Conservation (phyloP, 73 alveolate species). For the Stentor coeruleus region DNA sequence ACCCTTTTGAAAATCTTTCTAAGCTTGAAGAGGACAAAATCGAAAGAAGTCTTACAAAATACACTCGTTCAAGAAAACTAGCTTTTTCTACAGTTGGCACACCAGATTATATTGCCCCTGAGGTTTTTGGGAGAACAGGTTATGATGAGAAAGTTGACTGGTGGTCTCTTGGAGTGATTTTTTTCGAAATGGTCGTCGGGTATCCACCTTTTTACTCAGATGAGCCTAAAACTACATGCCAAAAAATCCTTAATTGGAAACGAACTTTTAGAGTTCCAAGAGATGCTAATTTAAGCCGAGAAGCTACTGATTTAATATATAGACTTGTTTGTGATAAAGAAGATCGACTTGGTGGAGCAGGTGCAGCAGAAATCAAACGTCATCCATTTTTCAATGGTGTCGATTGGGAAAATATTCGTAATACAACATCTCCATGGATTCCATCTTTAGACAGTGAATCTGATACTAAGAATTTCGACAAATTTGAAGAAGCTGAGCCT, state of each 20-base stretch:
- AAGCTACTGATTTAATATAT: constrained; percentile 30
- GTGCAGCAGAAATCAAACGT: constrained; percentile 36
- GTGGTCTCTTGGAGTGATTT: constrained; percentile 82
- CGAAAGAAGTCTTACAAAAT: no score
- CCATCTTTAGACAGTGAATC: constrained; percentile 33
- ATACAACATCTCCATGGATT: constrained; percentile 38
- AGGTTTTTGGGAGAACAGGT: constrained; percentile 33
- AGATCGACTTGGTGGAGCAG: constrained; percentile 36
- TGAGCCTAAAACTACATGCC: no score
- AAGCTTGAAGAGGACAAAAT: no score
- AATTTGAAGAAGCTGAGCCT: constrained; percentile 27
- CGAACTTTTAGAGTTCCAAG: constrained; percentile 32
- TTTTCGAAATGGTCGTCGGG: constrained; percentile 75
- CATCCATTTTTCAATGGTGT: constrained; percentile 47
- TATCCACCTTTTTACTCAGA: constrained; percentile 63
- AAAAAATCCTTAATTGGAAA: constrained; percentile 28
- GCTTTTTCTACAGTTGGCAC: constrained; percentile 39
- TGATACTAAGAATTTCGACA: constrained; percentile 39
- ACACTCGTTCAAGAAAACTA: no score
- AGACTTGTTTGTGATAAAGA: constrained; percentile 34
- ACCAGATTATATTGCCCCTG: constrained; percentile 56
- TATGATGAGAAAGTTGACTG: constrained; percentile 64
- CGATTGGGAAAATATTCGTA: constrained; percentile 41
- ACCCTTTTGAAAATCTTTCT: no score
- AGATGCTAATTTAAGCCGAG: constrained; percentile 22